Conservation (phyloP, 306 rosid species). For the Begonia peltatifolia region DNA sequence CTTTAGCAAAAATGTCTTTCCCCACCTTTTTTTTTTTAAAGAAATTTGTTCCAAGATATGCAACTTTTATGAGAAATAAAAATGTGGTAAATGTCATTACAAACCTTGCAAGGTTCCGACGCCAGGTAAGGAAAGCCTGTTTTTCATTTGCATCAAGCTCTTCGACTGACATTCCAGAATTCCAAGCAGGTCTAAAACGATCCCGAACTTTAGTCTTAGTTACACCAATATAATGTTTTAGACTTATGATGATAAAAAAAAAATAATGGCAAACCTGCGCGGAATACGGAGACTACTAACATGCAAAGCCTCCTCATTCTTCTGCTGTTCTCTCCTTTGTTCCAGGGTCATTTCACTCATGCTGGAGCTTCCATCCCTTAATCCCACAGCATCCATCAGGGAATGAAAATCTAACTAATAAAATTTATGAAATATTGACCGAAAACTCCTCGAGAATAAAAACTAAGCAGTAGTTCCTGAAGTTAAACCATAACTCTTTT, state of each 20-base stretch:
- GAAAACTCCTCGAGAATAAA: no score
- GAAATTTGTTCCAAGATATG: no score
- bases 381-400: neutral
- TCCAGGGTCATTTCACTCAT: conserved; percentile 27
- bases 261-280: conserved; percentile 32
- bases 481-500: no score
- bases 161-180: conserved; percentile 53
- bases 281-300: conserved; percentile 75
- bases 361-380: conserved; percentile 41
- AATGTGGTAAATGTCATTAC: neutral
- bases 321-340: conserved; percentile 48
- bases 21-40: no score
- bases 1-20: no score
- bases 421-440: no score
- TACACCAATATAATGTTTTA: neutral
- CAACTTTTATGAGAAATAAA: no score
- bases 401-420: no score
- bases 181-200: conserved; percentile 64
- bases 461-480: no score
- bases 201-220: conserved; percentile 3
- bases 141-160: conserved; percentile 75
- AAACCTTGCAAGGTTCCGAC: conserved; percentile 72
- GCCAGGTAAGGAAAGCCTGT: conserved; percentile 72
- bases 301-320: conserved; percentile 60
- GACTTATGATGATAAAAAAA: conserved; percentile 1